phyloP scores from a whole-genome alignment of 169 alveolate species.

The Eimeria tenella region DNA sequence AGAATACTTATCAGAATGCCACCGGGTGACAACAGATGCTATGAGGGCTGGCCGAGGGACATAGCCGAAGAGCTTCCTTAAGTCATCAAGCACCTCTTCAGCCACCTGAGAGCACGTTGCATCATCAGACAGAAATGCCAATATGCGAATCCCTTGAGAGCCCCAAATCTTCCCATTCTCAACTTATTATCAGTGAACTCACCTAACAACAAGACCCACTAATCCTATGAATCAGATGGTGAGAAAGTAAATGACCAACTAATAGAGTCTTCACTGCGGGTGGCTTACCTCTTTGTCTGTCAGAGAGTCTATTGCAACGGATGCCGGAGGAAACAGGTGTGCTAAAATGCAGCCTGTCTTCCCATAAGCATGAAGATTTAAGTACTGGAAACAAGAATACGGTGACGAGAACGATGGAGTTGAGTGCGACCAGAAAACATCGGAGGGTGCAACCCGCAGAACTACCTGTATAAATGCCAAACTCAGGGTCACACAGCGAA shows the following conservation, averaged over 20 bases:
- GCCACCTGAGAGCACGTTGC: constrained; percentile 51
- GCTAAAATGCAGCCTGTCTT: constrained; percentile 75
- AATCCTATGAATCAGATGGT: too few relatives aligned
- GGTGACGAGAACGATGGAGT: constrained; percentile 65
- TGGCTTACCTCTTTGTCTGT: constrained; percentile 70
- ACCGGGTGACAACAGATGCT: constrained; percentile 74
- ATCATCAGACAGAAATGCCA: too few relatives aligned
- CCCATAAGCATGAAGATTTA: constrained; percentile 78
- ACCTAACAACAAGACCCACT: background rate
- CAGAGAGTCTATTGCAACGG: constrained; percentile 72
- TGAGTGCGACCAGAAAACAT: constrained; percentile 69
- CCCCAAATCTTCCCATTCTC: too few relatives aligned
- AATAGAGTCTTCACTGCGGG: too few relatives aligned
- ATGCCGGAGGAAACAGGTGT: constrained; percentile 76
- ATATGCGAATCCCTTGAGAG: too few relatives aligned
- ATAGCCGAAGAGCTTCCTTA: constrained; percentile 68
- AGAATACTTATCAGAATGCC: constrained; percentile 71
- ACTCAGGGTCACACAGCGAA: background rate
- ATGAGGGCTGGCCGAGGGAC: constrained; percentile 63
- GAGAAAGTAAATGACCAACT: too few relatives aligned
- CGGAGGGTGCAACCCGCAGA: constrained; percentile 76
- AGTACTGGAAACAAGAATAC: constrained; percentile 69
- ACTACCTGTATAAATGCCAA: constrained; percentile 56
- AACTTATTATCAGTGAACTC: background rate
- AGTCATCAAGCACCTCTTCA: constrained; percentile 75